phyloP scores from a whole-genome alignment of 2,329 filamentous ascomycete genomes.

The Chaetomium olivaceum region DNA sequence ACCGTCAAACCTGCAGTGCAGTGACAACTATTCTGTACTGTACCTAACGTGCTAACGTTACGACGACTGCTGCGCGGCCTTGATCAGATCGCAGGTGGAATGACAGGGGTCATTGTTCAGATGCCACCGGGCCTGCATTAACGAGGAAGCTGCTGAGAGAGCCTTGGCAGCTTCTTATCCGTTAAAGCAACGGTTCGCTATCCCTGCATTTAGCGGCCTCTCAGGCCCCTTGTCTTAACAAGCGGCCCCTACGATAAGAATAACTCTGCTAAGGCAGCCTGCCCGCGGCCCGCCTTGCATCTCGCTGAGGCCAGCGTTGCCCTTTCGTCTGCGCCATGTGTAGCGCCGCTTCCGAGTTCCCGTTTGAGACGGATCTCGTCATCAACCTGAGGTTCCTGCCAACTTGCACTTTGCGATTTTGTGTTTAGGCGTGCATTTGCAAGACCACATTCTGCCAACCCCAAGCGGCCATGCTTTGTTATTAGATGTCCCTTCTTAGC shows the following conservation, averaged over 20 bases:
- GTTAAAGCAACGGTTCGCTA: not conserved
- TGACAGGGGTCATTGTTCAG: conserved; percentile 13
- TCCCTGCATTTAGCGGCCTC: not conserved
- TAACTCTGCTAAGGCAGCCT: conserved; percentile 13
- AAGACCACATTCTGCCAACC: conserved; percentile 15
- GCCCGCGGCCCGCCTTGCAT: conserved; percentile 2
- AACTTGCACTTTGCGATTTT: conserved; percentile 22
- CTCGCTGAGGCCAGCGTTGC: conserved; percentile 34
- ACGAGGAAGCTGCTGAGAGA: not conserved
- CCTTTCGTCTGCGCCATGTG: conserved; percentile 25
- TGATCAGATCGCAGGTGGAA: not conserved
- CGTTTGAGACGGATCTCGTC: conserved; percentile 8
- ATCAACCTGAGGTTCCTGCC: conserved; percentile 17
- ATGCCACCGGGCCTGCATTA: conserved; percentile 4
- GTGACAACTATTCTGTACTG: not conserved
- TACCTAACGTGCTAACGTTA: not conserved
- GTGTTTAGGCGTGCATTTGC: not conserved
- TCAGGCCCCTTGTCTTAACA: not conserved
- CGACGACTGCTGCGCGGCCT: conserved; percentile 6
- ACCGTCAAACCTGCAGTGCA: no score
- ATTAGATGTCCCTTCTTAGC: conserved; percentile 22
- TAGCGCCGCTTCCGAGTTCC: conserved; percentile 23
- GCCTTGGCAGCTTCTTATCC: conserved; percentile 4
- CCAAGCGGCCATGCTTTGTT: conserved; percentile 25
- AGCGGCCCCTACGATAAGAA: conserved; percentile 12